A percentile compares a stretch with the other conserved stretches of the same genome.
phyloP scores from a whole-genome alignment of 1,139 yeast species.

The Dujonia santamariae region DNA sequence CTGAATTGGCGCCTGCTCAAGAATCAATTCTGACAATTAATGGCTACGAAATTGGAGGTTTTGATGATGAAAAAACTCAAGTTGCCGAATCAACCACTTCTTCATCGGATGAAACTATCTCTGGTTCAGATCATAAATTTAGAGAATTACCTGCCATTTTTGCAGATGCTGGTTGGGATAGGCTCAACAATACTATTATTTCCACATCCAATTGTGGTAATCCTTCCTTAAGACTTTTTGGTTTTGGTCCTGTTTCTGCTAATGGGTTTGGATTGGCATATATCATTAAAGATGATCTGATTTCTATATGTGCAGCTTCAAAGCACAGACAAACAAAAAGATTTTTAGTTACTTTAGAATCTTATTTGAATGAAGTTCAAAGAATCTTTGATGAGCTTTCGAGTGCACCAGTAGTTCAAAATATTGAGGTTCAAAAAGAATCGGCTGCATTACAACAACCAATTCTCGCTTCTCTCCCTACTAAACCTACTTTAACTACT shows the following conservation, averaged over 20 bases:
- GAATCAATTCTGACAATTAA: constrained; percentile 8
- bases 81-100: constrained; percentile 5
- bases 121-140: constrained; percentile 11
- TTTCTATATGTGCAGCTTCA: constrained; percentile 83
- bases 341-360: constrained; percentile 70
- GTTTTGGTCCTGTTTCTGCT: constrained; percentile 89
- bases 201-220: constrained; percentile 63
- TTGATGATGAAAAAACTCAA: too few relatives aligned
- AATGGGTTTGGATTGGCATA: constrained; percentile 93
- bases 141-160: constrained; percentile 46
- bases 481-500: constrained; percentile 28
- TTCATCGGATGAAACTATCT: constrained; percentile 7
- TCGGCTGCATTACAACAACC: not conserved
- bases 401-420: constrained; percentile 4
- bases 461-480: constrained; percentile 1
- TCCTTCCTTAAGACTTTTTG: constrained; percentile 82
- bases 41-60: constrained; percentile 4
- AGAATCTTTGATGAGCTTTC: constrained; percentile 47
- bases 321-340: constrained; percentile 89
- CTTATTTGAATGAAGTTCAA: constrained; percentile 64
- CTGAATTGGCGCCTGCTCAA: constrained; percentile 6
- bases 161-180: constrained; percentile 67
- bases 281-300: constrained; percentile 79
- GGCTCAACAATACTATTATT: constrained; percentile 53
- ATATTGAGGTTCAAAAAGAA: not conserved